Evolutionary conservation across 2,329 filamentous ascomycete species (phyloP), one percentile per base, ranked within the genome.

Genomic region (Didymella lethalis): DNA sequence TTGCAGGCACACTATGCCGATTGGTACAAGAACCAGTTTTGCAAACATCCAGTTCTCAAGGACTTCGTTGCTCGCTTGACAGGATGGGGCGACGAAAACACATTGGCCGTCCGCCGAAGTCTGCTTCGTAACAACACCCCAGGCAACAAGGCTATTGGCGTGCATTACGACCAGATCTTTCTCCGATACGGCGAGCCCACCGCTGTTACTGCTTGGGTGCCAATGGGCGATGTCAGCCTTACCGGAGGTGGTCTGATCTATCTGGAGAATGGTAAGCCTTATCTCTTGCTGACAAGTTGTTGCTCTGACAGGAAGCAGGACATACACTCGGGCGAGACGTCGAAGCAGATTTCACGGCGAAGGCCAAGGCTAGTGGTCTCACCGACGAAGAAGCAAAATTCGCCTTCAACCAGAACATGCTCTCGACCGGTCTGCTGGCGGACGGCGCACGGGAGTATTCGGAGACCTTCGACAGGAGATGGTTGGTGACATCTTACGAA

Each of bases 91-190:
- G 66, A 64, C 7, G 78, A 82, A 0, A 68, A 80, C 41, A 84
- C 82, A 0, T 68, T 84, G 3, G 74, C 66, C 6, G 73, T 85
- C 3, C 73, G 78, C 7, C 75, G 85, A 31, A 85, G 83, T 1
- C 68, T 87, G 11, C 69, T 87, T 51, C 75, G 85, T 36, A 86
- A 86, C 62, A 86, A 86, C 63, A 83, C 82, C 0, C 85, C 85
- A 0, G 80, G 80, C 0, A 85, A 83, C 48, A 83, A 84, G 62
- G 83, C 84, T 0, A 86, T 86, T 59, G 84, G 85, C 0, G 85
- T 87, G 3, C 85, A 87, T 60, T 87, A 87, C 64, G 85, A 87
- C 64, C 84, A 87, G 72, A 85, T 83, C 23, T 87, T 86, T 64
- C 69, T 87, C 47, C 71, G 84, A 1, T 69, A 85, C 65, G 85